A percentile compares a stretch with the other conserved stretches of the same genome.
phyloP scores from a whole-genome alignment of 1,139 yeast genomes.

The Kodamaea suecica region DNA sequence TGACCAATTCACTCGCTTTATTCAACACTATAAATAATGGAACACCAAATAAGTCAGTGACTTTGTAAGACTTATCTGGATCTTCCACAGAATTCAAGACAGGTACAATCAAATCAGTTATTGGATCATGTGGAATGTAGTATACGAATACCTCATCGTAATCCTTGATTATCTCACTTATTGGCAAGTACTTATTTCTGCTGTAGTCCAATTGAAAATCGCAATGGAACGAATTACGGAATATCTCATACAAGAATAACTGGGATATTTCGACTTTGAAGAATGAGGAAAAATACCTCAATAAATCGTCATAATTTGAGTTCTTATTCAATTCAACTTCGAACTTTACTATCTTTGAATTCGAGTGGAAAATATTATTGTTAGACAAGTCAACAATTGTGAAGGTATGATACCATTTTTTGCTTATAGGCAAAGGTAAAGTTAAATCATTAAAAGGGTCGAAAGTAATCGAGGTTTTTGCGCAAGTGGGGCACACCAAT shows the following conservation, averaged over 20 bases:
- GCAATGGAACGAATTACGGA: constrained; percentile 63
- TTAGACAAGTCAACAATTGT: constrained; percentile 59
- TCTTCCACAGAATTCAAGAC: constrained; percentile 57
- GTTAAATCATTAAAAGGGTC: constrained; percentile 94
- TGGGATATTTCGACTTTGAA: constrained; percentile 41
- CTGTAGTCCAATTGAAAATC: constrained; percentile 63
- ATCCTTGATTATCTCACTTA: constrained; percentile 63
- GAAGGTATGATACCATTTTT: constrained; percentile 69
- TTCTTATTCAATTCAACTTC: constrained; percentile 73
- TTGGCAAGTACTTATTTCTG: constrained; percentile 60
- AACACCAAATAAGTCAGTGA: constrained; percentile 53
- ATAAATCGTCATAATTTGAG: constrained; percentile 63
- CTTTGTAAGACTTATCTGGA: constrained; percentile 36
- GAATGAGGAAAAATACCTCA: constrained; percentile 55
- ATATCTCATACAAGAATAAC: constrained; percentile 68
- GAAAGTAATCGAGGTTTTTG: constrained; percentile 79
- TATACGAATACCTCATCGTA: constrained; percentile 69
- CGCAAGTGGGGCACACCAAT: constrained; percentile 80
- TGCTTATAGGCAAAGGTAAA: constrained; percentile 77
- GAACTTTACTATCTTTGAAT: constrained; percentile 31
- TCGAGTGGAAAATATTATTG: constrained; percentile 21
- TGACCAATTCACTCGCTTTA: constrained; percentile 42
- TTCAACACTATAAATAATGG: constrained; percentile 70
- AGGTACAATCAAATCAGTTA: constrained; percentile 58
- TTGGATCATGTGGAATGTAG: constrained; percentile 51